Percentiles rank a stretch among this genome's conserved stretches.
Evolutionary conservation across 1,284 basidiomycete genomes (phyloP).

Genomic region (Cryptococcus sp.): DNA sequence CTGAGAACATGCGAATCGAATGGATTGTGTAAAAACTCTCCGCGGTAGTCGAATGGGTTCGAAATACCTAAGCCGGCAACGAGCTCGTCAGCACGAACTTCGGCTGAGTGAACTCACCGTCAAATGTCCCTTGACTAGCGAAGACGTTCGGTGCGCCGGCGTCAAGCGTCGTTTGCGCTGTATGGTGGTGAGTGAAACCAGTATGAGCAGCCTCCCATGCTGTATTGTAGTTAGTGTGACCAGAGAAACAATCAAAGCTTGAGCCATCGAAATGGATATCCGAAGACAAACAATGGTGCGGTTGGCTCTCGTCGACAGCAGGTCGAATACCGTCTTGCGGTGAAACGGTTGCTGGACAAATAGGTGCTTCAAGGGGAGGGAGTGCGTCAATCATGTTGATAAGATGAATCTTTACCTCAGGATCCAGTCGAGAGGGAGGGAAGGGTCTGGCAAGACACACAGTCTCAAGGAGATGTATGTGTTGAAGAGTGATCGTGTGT

Average conservation of each 20-base stretch:
- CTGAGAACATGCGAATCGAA: slow-evolving; percentile 17
- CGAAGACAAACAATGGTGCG: background rate
- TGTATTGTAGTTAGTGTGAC: slow-evolving; percentile 5
- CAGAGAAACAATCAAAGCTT: slow-evolving; percentile 6
- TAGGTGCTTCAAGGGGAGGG: background rate
- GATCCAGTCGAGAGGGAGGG: too few relatives aligned
- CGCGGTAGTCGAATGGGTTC: too few relatives aligned
- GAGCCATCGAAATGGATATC: slow-evolving; percentile 9
- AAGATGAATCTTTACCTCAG: background rate
- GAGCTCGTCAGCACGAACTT: too few relatives aligned
- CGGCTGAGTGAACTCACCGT: too few relatives aligned
- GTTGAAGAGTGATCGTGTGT: too few relatives aligned
- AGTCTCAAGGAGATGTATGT: too few relatives aligned
- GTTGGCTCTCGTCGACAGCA: background rate
- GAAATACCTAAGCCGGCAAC: too few relatives aligned
- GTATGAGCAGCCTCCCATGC: background rate
- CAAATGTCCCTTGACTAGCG: too few relatives aligned
- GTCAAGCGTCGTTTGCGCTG: too few relatives aligned
- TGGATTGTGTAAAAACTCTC: too few relatives aligned
- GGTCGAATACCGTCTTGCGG: background rate
- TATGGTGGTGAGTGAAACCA: background rate
- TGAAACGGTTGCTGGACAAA: background rate
- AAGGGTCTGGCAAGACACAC: too few relatives aligned
- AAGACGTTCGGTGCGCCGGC: too few relatives aligned
- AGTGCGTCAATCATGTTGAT: slow-evolving; percentile 4